Evolutionary conservation across 2,329 filamentous ascomycete species (phyloP).

Genomic region (Penicillium hesseltinei): DNA sequence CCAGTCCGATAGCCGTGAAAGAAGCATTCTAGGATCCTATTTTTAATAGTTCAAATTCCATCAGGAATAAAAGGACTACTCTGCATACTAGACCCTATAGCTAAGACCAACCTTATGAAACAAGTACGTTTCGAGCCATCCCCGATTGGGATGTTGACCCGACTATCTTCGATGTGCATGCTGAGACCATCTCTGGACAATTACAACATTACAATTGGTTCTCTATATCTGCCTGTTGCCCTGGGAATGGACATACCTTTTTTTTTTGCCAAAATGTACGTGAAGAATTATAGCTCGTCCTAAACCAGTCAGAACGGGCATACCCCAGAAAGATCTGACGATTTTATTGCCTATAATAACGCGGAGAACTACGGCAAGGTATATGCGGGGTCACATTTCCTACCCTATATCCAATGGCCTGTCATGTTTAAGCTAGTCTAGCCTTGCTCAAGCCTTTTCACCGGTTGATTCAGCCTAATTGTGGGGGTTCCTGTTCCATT

Average conservation of each 20-base stretch:
- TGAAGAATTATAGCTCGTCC: background rate
- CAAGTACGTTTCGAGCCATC: conserved; percentile 1
- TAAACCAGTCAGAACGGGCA: background rate
- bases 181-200: background rate
- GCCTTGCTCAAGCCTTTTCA: background rate
- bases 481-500: background rate
- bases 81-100: background rate
- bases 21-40: background rate
- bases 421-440: background rate
- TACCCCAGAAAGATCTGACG: background rate
- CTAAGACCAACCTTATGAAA: background rate
- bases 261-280: background rate
- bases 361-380: background rate
- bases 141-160: background rate
- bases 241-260: too few relatives aligned
- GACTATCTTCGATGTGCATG: background rate
- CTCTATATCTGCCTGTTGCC: background rate
- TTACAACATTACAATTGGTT: background rate
- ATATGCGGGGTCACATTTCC: background rate
- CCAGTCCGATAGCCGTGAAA: background rate
- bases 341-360: conserved; percentile 3
- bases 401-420: background rate
- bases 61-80: background rate
- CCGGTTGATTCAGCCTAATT: conserved; percentile 18
- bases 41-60: background rate